Base-by-base conservation (phyloP, 257 asterid species). In the Paraleonurus japonicus region DNA sequence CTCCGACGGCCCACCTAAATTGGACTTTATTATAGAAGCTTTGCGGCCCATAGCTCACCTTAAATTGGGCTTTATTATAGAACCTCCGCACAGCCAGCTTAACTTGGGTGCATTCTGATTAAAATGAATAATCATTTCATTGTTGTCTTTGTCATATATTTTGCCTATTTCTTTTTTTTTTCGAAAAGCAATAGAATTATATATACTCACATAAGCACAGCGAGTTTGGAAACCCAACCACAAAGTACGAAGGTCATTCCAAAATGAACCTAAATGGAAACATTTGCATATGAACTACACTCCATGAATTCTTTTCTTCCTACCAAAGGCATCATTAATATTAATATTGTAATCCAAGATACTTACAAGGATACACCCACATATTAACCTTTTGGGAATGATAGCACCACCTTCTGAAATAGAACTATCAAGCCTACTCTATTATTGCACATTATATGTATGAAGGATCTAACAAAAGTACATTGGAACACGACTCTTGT, bases 251-350 rank as follows among this genome's bases (percentile, higher is more conserved):
- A n/a, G n/a, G n/a, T n/a, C n/a, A n/a, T n/a, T n/a, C n/a, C n/a
- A n/a, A n/a, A n/a, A 4, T 30, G 35, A 30, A 30, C 0, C 5
- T 30, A 19, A 17, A 45, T 26, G 32, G 19, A 3, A 26, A 32
- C 6, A 11, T 17, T 37, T 70, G 22, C 54, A 22, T 16, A 17
- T 12, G 48, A 39, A 39, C 11, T 32, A 28, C 33, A n/a, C 20
- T 15, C 7, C 11, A 17, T 20, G 8, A 32, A 72, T 72, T 72
- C 70, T 47, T 62, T 72, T 47, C 76, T 33, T 72, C 39, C 22
- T 32, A 48, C 3, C 70, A 48, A 61, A 61, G 70, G 70, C 70
- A 26, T 20, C 39, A 30, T 26, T 16, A 23, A 16, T 27, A 30
- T 26, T 16, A 23, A 16, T 27, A 59, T 41, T 70, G 68, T 26